A percentile compares a stretch with the other conserved stretches of the same genome.
Evolutionary conservation across 257 asterid genomes (phyloP).

Genomic region (Voacanga thouarsii): DNA sequence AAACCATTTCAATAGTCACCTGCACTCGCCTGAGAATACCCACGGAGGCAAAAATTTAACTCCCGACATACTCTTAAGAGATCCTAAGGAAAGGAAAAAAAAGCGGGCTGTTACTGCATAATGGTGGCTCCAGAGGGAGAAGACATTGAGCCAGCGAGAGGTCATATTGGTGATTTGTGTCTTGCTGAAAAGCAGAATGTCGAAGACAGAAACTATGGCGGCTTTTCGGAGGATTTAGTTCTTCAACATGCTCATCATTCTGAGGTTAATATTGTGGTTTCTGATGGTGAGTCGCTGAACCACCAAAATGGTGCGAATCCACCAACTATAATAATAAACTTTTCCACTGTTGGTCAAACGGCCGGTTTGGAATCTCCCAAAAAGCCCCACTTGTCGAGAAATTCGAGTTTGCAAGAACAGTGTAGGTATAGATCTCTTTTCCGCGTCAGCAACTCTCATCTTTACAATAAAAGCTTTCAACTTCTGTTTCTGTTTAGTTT

Average conservation of each 20-base stretch:
- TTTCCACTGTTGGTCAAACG: slow-evolving; percentile 1
- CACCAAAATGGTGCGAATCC: slow-evolving; percentile 7
- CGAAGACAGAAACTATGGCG: slow-evolving; percentile 11
- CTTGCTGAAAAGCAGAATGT: slow-evolving; percentile 21
- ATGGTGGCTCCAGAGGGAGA: not conserved
- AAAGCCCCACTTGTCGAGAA: slow-evolving; percentile 26
- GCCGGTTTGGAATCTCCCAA: slow-evolving; percentile 19
- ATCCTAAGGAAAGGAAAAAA: not conserved
- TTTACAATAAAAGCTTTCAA: not conserved
- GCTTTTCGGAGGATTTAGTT: not conserved
- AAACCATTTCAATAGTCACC: too few species aligned
- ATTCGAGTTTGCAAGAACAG: slow-evolving; percentile 27
- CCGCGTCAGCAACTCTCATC: not conserved
- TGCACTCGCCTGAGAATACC: too few species aligned
- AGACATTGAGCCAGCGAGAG: not conserved
- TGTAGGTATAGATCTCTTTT: slow-evolving; percentile 23
- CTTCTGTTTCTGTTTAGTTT: not conserved
- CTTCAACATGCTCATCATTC: slow-evolving; percentile 10
- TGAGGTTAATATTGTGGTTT: slow-evolving; percentile 17
- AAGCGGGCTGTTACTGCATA: not conserved
- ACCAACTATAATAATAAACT: not conserved
- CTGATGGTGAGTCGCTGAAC: slow-evolving; percentile 12
- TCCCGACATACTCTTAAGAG: not conserved
- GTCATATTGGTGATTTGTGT: not conserved
- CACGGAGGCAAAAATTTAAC: not conserved